Evolutionary conservation across 768 basidiomycete species (phyloP), one percentile per base, ranked within the genome.

Genomic region (Russula vinacea): DNA sequence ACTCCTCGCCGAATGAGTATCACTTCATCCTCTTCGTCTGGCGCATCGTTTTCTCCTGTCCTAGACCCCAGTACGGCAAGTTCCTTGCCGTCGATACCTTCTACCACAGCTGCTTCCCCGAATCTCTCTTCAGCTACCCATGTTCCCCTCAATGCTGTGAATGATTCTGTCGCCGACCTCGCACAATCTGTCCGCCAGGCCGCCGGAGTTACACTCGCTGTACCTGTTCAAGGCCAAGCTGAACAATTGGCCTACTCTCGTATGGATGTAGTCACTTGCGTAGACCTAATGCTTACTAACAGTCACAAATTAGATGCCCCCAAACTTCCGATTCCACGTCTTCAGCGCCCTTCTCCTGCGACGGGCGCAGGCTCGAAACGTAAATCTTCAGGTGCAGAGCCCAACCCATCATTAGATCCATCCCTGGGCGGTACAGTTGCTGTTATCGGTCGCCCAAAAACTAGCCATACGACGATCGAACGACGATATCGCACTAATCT

Each of bases 401-500:
- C 68, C 22, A 65, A 58, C 68, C 62, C 47, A 17, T 59, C 51
- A 45, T 67, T 50, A 53, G 71, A 63, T 51, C 65, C 61, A 3
- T 26, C 65, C 35, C 53, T 66, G 29, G 58, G 67, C 16, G 70
- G 69, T 17, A 61, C 68, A 11, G 55, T 70, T 32, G 64, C 71
- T 13, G 69, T 73, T 35, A 68, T 71, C 9, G 74, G 73, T 10
- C 81, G 87, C 1, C 84, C 87, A n/a, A 94, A 93, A 76, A 93
- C 92, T 0, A 89, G 88, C 69, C 92, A 94, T 71, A 94, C 92
- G 4, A 92, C 91, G 24, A 93, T 94, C 64, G 92, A 94, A 74
- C 83, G 92, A 11, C 83, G 92, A 47, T 94, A 94, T 74, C 87
- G 92, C 61, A 93, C 92, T 1, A 94, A 94, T 72, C 79, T 94